Base-by-base conservation (phyloP, 768 basidiomycete genomes). In the Pleurotus platypus region DNA sequence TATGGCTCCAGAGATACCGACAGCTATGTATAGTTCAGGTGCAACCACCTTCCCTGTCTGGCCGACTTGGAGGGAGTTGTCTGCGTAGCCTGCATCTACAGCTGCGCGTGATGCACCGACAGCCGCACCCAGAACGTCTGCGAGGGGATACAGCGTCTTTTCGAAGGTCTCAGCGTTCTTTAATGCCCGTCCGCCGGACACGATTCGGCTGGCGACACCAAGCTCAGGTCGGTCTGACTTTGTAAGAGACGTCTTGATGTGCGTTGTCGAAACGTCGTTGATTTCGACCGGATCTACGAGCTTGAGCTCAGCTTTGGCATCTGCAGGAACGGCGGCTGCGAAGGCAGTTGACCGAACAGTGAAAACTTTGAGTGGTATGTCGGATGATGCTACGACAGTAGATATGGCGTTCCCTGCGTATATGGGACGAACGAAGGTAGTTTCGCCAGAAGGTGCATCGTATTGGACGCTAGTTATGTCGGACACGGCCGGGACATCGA, bases 31-130 rank as follows among this genome's bases (percentile, higher is more conserved):
- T 54, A 99, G 75, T 68, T 96, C 92, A 0, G 97, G 96, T 2
- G 97, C 96, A 43, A 98, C 95, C 37, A 99, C 90, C 73, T 98
- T 98, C 56, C 97, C 97, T 0, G 97, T 99, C 77, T 99, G 97
- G 20, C 97, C 97, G n/a, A 99, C 97, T 72, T 99, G 97, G 50
- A 98, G 68, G 3, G 92, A 94, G 73, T 98, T 98, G 71, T 98
- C 97, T 26, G 93, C 94, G 66, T 98, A 98, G 1, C 97, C 97
- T 24, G 94, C 92, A 70, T 99, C 97, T 15, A 99, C 97, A 3
- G 97, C 97, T 4, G 97, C 97, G 55, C 97, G 86, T 16, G 92
- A 94, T n/a, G 97, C 97, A 58, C 97, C 97, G 58, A 99, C 91
- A 26, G 96, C 96, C 7, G 97, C 97, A 40, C 92, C 93, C 18